Percentiles rank a stretch among this genome's conserved stretches.
phyloP scores from a whole-genome alignment of 73 alveolate genomes.

The Blepharisma stoltei region DNA sequence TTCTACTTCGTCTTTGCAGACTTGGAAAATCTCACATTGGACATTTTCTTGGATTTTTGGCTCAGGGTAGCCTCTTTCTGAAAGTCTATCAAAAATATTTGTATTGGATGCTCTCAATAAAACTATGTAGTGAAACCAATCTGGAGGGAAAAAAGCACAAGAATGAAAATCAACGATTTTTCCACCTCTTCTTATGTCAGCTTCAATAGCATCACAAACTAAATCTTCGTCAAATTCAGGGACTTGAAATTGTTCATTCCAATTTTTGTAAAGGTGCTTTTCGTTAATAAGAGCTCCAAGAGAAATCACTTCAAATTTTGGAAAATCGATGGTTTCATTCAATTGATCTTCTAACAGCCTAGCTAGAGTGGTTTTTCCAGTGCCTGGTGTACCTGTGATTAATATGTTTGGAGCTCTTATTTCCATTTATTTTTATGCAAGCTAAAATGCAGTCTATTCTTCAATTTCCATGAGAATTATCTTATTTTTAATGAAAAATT shows the following conservation, averaged over 20 bases:
- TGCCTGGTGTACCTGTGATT: constrained; percentile 98
- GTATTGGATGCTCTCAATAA: constrained; percentile 90
- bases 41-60: constrained; percentile 94
- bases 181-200: constrained; percentile 73
- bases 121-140: constrained; percentile 89
- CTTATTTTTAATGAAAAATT: too few species aligned
- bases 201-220: constrained; percentile 73
- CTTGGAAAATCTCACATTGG: constrained; percentile 97
- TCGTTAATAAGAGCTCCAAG: constrained; percentile 82
- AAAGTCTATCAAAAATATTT: constrained; percentile 87
- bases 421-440: constrained; percentile 27
- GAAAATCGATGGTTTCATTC: constrained; percentile 51
- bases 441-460: too few species aligned
- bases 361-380: constrained; percentile 95
- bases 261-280: constrained; percentile 84
- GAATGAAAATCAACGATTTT: constrained; percentile 93
- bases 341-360: constrained; percentile 75
- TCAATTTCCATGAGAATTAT: too few species aligned
- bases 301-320: constrained; percentile 80
- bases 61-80: constrained; percentile 91
- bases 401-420: constrained; percentile 75
- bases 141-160: constrained; percentile 92
- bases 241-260: constrained; percentile 94
- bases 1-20: constrained; percentile 88
- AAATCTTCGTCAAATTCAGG: constrained; percentile 96